Base-by-base conservation (phyloP, 257 asterid species). In the Solanum lignicaule region DNA sequence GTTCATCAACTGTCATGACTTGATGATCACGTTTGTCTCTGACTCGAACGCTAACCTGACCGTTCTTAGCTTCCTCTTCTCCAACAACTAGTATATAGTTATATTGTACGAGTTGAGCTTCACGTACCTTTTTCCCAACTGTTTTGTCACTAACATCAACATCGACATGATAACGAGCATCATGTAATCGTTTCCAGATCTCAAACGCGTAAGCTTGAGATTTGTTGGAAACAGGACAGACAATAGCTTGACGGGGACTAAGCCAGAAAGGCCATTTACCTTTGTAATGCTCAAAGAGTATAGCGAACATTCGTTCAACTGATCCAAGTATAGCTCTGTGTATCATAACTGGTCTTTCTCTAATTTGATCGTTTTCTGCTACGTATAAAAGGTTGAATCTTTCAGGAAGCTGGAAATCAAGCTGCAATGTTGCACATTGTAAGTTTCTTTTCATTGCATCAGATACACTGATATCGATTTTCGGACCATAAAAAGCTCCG, bases 241-340 rank as follows among this genome's bases (percentile, higher is more conserved):
- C 95, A 87, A 97, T 95, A 85, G 98, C 95, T 90, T 97, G 99
- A 73, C 98, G 96, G 0, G 99, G 99, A 88, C 98, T 96, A 78
- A 97, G 97, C 99, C 99, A 96, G 91, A 97, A 95, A 72, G 98
- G 99, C 99, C 98, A 97, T 89, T 97, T 96, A 72, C 99, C 99
- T 91, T 97, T 94, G 88, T 90, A 94, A 91, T 97, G 99, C 90
- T 97, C 98, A 90, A 96, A 87, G 60, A 97, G 95, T 88, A 96
- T 96, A 16, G 99, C 99, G 87, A 96, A 95, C 98, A 94, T 97
- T 79, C 98, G 92, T 89, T 96, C 99, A 86, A 97, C 95, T 27
- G 99, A 97, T 52, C 99, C 98, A 86, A 94, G 95, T 88, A 85
- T 25, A 85, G 87, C 81, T 84, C 87, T 85, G 5, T 85, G 99